Evolutionary conservation across 805 yeast genomes (phyloP), one percentile per base, ranked within the genome.

Genomic region (Candida maesae): DNA sequence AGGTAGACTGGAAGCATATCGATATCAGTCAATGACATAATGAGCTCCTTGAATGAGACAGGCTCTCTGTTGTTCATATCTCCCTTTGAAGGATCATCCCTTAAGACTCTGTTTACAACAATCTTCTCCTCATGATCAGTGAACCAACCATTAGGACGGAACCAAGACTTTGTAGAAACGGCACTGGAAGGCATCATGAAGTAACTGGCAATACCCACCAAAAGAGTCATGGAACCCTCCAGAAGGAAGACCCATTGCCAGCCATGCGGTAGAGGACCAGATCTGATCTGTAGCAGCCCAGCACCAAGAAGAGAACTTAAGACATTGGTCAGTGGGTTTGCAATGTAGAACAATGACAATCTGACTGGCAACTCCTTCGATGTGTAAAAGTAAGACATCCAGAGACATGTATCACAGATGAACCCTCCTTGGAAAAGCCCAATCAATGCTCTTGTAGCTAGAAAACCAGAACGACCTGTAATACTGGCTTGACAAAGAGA

Each of bases 371-470:
- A 64, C 58, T 83, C 88, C 21, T 66, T 58, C 21, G 73, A 55
- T 8, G 78, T 81, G 62, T 75, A 83, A 60, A 81, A 82, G 59
- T 80, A 82, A 2, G 82, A 73, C 58, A 82, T 63, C 78, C 82
- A 82, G 36, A 81, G 61, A 41, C 76, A 70, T 25, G 74, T 61
- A 50, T 81, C 87, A 25, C 84, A 81, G 39, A 83, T 80, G 44
- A 80, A 80, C 0, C 88, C 87, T 42, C 87, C 87, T 57, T 81
- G 81, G n/a, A 76, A 57, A 3, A 71, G 52, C 2, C 83, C 87
- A 32, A 79, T 53, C 5, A 78, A 62, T 0, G 73, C 72, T 45
- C 85, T 64, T 5, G 78, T 68, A 9, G 64, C 65, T 41, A 60
- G 65, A 45, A 76, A 79, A 0, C 75, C 68, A 1, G 66, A 52